Percentiles rank a stretch among this genome's conserved stretches.
These are phyloP conservation scores for Capronia coronata DNA, from an alignment of 2,329 filamentous ascomycete species.

Conservation along the genomic window DNA sequence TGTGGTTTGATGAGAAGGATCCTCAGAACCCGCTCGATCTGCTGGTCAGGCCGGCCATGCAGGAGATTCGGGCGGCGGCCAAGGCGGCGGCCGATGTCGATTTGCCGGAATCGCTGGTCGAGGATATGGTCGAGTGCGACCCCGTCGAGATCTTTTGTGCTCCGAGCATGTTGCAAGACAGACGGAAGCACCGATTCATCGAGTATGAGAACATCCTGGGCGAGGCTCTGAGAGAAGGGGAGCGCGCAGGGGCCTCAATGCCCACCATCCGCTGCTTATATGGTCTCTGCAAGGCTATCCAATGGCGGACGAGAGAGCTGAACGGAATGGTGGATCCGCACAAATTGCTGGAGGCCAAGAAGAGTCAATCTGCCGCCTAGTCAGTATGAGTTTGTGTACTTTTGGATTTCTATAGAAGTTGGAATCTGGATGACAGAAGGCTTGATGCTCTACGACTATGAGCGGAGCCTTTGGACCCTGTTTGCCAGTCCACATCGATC, in stretches of 20 bases:
- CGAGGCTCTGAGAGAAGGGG: slow-evolving; percentile 50
- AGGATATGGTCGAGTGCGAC: slow-evolving; percentile 46
- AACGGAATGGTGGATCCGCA: slow-evolving; percentile 23
- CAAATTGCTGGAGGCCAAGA: slow-evolving; percentile 21
- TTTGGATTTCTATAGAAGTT: too few species aligned
- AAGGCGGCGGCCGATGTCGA: slow-evolving; percentile 39
- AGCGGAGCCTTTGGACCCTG: too few species aligned
- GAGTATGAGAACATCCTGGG: slow-evolving; percentile 53
- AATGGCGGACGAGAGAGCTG: slow-evolving; percentile 30
- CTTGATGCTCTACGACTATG: too few species aligned
- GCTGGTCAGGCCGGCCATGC: slow-evolving; percentile 50
- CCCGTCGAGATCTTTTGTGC: slow-evolving; percentile 44
- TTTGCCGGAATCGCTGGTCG: slow-evolving; percentile 41
- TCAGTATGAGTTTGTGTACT: not conserved
- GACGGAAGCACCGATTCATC: slow-evolving; percentile 45
- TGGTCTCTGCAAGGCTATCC: slow-evolving; percentile 29
- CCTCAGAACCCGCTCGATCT: slow-evolving; percentile 36
- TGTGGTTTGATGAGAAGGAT: slow-evolving; percentile 37
- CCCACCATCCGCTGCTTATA: slow-evolving; percentile 31
- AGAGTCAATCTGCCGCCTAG: not conserved
- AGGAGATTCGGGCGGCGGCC: slow-evolving; percentile 39
- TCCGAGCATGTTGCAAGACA: slow-evolving; percentile 52
- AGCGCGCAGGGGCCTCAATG: slow-evolving; percentile 40
- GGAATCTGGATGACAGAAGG: too few species aligned
- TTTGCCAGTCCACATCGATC: too few species aligned